Evolutionary conservation across 495 filamentous ascomycete genomes (phyloP), one percentile per base, ranked within the genome.

Genomic region (Aspergillus baeticus): DNA sequence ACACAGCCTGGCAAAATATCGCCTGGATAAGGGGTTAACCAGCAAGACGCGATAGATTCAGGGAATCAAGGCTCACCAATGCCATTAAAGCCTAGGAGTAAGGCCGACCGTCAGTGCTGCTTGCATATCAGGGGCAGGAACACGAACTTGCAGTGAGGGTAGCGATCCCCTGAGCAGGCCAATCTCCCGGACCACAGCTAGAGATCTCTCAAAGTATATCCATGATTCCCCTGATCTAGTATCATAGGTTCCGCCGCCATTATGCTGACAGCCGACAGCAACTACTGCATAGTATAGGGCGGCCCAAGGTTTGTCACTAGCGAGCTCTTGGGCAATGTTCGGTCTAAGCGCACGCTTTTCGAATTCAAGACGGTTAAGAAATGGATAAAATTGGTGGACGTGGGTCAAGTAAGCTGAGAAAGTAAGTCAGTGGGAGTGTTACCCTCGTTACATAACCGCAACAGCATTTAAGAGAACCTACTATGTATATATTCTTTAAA

Each of bases 201-300:
- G 3, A 0, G 58, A 44, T 33, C 41, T 38, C 38, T 59, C 55
- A 23, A 64, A 64, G 41, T 55, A 61, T 8, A 34, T 41, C 62
- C 62, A 64, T 6, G 62, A 50, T 5, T 51, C 34, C 14, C 62
- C 62, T 6, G 39, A 23, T 7, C 62, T 55, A 7, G 55, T 39
- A 18, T 64, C 58, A 37, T 58, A 64, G 42, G 51, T 57, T 1
- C 62, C 62, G 0, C 62, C 62, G 15, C 56, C 62, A 39, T 58
- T 49, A 23, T 64, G 38, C 36, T 64, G 62, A 34, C 58, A 64
- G 15, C 62, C 62, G 50, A 64, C 58, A 3, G 62, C 58, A 7
- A 64, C 18, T 11, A 64, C 50, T 21, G 55, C 58, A 39, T 64
- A 61, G 29, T 56, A 64, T 6, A 64, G 23, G 4, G 44, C 55